Evolutionary conservation across 176 grass and related monocot genomes (phyloP).

Genomic region (sorghum (Sorghum bicolor)): Sorghum_bicolor_NCBIv3 NC_012870.2:73729001-73729500

Average conservation of each 20-base stretch:
- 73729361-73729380: not conserved
- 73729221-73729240: conserved; percentile 2
- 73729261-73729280: not conserved
- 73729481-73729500: not conserved
- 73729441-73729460: not conserved
- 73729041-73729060: conserved; percentile 11
- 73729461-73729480: conserved; percentile 11
- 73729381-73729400: not conserved
- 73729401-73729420: not conserved
- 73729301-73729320: not conserved
- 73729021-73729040: not conserved
- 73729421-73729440: not conserved
- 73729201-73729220: not conserved
- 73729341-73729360: conserved; percentile 24
- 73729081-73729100: not conserved
- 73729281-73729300: conserved; percentile 1
- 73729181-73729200: not conserved
- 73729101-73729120: not conserved
- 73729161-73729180: not conserved
- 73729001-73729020: not conserved
- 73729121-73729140: conserved; percentile 2
- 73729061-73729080: not conserved
- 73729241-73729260: not conserved
- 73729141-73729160: not conserved
- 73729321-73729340: not conserved